Base-by-base conservation (phyloP, 2,329 filamentous ascomycete genomes). In the Clonostachys sp. region DNA sequence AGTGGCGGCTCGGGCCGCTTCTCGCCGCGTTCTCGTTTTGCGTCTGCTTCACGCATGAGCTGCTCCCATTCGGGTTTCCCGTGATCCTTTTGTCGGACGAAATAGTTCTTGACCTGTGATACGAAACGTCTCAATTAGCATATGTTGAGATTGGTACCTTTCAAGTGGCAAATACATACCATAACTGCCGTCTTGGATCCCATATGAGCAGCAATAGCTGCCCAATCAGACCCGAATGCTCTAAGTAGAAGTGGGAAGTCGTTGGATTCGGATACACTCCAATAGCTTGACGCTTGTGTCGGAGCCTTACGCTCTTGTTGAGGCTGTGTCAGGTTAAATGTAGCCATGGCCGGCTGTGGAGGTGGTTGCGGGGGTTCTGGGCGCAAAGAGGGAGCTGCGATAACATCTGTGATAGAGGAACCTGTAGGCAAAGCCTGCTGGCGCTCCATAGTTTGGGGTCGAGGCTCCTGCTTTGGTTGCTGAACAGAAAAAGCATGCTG, bases 141-240 rank as follows among this genome's bases (percentile, higher is more conserved):
- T 12, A 7, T 24, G 16, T 38, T 40, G 6, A n/a, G 12, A 39
- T 14, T 14, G 36, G 24, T 16, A 54, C 13, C 40, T 20, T 5
- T 34, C 7, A 17, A 38, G 14, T 20, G 14, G 12, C 12, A 17
- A 9, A 17, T 17, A 38, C 75, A 63, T 73, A 88, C 89, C 89
- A 94, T 94, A n/a, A 87, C 87, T 48, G 86, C 79, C 16, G 89
- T 92, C 67, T 92, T 92, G 5, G 87, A 89, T 44, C 86, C 84
- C 86, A 94, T 91, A 57, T 89, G 83, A 45, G 75, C 75, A 39
- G 89, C 86, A 64, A 92, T 92, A 5, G 79, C 80, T 44, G 72
- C 71, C 81, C 87, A 94, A 61, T 94, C 87, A 14, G 85, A 89
- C 49, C 89, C 89, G 67, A 90, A 92, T 47, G 89, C 79, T 45